A percentile compares a stretch with the other conserved stretches of the same genome.
Conservation (phyloP, 2,329 filamentous ascomycete genomes). For the Colletotrichum sp. region DNA sequence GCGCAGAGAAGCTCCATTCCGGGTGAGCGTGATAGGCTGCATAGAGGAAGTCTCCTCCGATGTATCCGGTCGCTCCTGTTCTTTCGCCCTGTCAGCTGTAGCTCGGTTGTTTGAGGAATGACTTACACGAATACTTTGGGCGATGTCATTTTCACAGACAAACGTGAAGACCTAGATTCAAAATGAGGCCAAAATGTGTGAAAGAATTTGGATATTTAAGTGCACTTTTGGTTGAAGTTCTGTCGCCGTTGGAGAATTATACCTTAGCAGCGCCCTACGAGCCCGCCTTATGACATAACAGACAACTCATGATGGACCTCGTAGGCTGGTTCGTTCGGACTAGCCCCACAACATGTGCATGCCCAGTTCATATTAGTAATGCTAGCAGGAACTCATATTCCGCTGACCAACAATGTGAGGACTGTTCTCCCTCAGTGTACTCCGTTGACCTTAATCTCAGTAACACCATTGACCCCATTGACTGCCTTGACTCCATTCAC, state of each 20-base stretch:
- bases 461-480: not conserved
- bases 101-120: rapidly evolving
- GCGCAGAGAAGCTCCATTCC: not conserved
- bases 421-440: not conserved
- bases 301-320: rapidly evolving
- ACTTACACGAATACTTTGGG: not conserved
- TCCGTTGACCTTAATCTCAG: not conserved
- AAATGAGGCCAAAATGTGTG: too few species aligned
- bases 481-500: not conserved
- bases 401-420: not conserved
- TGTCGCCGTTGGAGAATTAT: not conserved
- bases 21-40: not conserved
- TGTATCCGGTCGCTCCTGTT: not conserved
- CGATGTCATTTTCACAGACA: not conserved
- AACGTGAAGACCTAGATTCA: too few species aligned
- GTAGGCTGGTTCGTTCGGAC: not conserved
- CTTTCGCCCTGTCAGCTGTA: rapidly evolving
- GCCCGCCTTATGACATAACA: not conserved
- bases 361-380: not conserved
- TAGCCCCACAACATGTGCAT: not conserved
- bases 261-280: not conserved
- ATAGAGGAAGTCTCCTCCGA: not conserved
- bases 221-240: not conserved
- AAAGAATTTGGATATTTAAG: too few species aligned
- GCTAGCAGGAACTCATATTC: not conserved